Evolutionary conservation across 208 protist species (phyloP), one percentile per base, ranked within the genome.

Genomic region (Acanthamoeba rhysodes): DNA sequence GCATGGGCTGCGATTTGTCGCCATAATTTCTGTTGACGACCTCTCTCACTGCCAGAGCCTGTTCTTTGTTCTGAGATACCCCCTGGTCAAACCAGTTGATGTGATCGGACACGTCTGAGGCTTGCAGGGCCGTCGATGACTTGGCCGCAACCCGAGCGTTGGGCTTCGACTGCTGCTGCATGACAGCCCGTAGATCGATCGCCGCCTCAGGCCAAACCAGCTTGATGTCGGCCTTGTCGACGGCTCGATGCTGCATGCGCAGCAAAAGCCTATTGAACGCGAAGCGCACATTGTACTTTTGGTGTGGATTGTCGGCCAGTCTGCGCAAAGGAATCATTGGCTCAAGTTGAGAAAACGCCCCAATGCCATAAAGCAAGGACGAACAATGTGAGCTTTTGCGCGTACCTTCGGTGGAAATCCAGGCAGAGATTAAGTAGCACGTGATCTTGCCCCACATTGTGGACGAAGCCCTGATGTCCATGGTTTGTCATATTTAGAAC

Each of bases 221-320:
- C 20, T 53, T 27, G 45, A 82, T 82, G 24, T 82, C 74, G 41
- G 74, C 74, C 10, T 82, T 82, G 74, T 82, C 74, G 5, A 82
- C 74, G 4, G 74, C 74, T 14, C 74, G 32, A 12, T 82, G 74
- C 74, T 41, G 20, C 8, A 9, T 27, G 27, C 74, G 74, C 6
- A 41, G 74, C 74, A 41, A 18, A 1, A 55, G 50, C 14, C 74
- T 34, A 55, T 27, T 53, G 37, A 82, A 82, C 7, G 34, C 5
- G 45, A 82, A 82, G 8, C 74, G 74, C 8, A 82, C 74, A 16
- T 82, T 82, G 37, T 32, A 82, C 37, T 8, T 41, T 27, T 82
- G 74, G 7, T 55, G 37, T 8, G 74, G 74, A 20, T 82, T 2
- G 12, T 45, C 18, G 18, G 74, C 29, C 74, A 82, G 22, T 20